A percentile compares a stretch with the other conserved stretches of the same genome.
These are phyloP conservation scores for Penium margaritaceum DNA, from an alignment of 139 green algal species.

Conservation along the genomic window DNA sequence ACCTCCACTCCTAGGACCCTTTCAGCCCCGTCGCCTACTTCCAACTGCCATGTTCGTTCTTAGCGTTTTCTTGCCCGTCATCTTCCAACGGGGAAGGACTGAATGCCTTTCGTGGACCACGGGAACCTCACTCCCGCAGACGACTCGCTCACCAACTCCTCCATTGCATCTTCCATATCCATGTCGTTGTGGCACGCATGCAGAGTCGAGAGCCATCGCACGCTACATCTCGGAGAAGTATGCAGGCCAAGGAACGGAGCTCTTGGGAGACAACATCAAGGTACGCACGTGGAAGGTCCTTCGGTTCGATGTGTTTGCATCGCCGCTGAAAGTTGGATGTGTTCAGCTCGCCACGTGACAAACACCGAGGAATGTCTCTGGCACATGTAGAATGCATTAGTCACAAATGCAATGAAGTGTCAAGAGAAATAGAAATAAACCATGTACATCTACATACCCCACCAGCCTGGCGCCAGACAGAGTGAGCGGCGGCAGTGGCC, in stretches of 20 bases:
- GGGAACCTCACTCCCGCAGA: background rate
- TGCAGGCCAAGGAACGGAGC: conserved; percentile 14
- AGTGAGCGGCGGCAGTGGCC: no score
- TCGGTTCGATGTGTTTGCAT: background rate
- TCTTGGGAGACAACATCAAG: conserved; percentile 17
- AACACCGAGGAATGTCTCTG: no score
- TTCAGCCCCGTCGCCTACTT: background rate
- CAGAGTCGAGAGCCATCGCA: conserved; percentile 34
- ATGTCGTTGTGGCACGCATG: background rate
- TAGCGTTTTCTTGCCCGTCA: background rate
- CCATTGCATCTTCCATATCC: background rate
- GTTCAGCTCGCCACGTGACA: no score
- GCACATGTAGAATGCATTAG: background rate
- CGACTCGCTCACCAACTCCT: no score
- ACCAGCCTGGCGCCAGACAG: no score
- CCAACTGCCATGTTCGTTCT: background rate
- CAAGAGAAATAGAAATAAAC: background rate
- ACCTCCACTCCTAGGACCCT: background rate
- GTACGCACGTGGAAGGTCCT: background rate
- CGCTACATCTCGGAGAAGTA: conserved; percentile 32
- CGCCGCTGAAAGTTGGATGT: background rate
- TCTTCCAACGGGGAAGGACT: conserved; percentile 1
- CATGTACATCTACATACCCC: background rate
- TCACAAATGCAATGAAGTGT: background rate
- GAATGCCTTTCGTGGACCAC: background rate